Evolutionary conservation across 1,284 basidiomycete genomes (phyloP).

Genomic region (Leccinum huronense): DNA sequence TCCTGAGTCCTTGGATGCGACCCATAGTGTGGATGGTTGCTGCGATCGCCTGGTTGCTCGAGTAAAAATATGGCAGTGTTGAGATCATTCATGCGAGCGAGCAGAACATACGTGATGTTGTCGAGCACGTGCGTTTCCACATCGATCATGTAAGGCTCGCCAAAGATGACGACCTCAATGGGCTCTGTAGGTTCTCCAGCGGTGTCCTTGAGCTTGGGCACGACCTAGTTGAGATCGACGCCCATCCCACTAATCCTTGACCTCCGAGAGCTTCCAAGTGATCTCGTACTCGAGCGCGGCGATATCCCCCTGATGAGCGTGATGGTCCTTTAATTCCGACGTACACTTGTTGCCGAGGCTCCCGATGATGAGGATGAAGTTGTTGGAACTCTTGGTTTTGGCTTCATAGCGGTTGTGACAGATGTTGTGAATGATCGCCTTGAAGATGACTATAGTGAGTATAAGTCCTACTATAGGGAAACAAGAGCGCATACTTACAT

Average conservation of each 20-base stretch:
- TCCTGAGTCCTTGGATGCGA: too few relatives aligned
- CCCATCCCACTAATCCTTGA: slow-evolving; percentile 96
- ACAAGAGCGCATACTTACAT: slow-evolving; percentile 73
- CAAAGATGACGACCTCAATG: slow-evolving; percentile 93
- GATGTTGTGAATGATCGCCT: slow-evolving; percentile 94
- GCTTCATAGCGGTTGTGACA: slow-evolving; percentile 90
- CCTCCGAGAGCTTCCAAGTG: slow-evolving; percentile 87
- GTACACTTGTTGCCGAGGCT: slow-evolving; percentile 63
- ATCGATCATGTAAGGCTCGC: slow-evolving; percentile 91
- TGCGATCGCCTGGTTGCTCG: too few relatives aligned
- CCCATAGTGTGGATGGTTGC: too few relatives aligned
- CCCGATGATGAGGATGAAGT: slow-evolving; percentile 77
- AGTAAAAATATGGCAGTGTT: too few relatives aligned
- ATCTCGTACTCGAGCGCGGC: slow-evolving; percentile 93
- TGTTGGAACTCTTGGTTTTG: slow-evolving; percentile 62
- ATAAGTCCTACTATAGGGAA: slow-evolving; percentile 41
- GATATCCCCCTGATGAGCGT: slow-evolving; percentile 64
- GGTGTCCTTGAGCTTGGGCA: slow-evolving; percentile 90
- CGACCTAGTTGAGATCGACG: slow-evolving; percentile 88
- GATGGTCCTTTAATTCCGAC: slow-evolving; percentile 56
- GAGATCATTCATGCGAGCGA: slow-evolving; percentile 39
- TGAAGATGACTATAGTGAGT: slow-evolving; percentile 81
- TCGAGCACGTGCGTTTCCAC: slow-evolving; percentile 89
- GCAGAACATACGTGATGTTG: slow-evolving; percentile 90
- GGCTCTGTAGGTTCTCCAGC: slow-evolving; percentile 85